Conservation (phyloP, 176 grass and related monocot genomes). For the bread wheat (Triticum aestivum) region IWGSC_CS_RefSeq_v2.1 NC_057799.1:11633844-11634343, state of each 20-base stretch:
- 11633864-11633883: neutral
- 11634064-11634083: neutral
- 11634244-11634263: no score
- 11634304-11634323: no score
- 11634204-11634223: no score
- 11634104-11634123: neutral
- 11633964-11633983: neutral
- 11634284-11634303: no score
- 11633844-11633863: neutral
- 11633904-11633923: neutral
- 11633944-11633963: slow-evolving; percentile 9
- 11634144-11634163: no score
- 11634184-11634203: no score
- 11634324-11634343: no score
- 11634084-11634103: neutral
- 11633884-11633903: slow-evolving; percentile 8
- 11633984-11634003: neutral
- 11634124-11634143: no score
- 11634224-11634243: no score
- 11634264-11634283: no score
- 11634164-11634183: no score
- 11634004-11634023: neutral
- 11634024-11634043: neutral
- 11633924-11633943: neutral
- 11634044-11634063: neutral